phyloP scores from a whole-genome alignment of 1,284 basidiomycete species.

The Apiotrichum mycotoxinovorans region DNA sequence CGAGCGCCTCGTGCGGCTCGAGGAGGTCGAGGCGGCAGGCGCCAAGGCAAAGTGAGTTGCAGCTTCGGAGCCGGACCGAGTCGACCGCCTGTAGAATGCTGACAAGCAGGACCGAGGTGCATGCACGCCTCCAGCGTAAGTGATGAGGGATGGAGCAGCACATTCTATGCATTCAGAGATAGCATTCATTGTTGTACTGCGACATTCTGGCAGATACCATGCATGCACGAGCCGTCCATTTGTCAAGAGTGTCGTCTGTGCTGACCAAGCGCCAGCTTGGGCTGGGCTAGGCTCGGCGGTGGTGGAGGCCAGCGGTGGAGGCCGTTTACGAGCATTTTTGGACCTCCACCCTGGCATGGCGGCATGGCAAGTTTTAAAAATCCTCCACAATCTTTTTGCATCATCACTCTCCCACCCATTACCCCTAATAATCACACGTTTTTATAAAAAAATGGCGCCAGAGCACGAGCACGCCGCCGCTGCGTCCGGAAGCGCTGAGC shows the following conservation, averaged over 20 bases:
- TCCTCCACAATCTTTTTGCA: conserved; percentile 1
- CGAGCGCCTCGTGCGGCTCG: conserved; percentile 2
- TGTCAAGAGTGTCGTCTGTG: background rate
- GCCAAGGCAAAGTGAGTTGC: conserved; percentile 3
- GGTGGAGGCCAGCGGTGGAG: no score
- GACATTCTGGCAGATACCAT: background rate
- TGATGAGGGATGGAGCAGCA: background rate
- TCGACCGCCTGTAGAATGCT: background rate
- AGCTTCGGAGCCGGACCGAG: background rate
- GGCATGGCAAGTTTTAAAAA: conserved; percentile 1
- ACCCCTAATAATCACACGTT: background rate
- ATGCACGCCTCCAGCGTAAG: background rate
- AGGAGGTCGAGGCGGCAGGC: background rate
- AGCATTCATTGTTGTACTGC: background rate
- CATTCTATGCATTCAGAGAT: background rate
- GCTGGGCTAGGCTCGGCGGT: no score
- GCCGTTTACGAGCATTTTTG: no score
- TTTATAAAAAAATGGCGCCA: background rate
- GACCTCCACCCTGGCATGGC: background rate
- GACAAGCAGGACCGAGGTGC: background rate
- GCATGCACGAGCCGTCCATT: background rate
- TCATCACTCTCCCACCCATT: background rate
- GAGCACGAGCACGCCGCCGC: background rate
- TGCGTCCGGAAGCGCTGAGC: background rate
- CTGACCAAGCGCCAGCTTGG: no score